Conservation (phyloP, 352 stramenopile species). For the Globisporangium okanoganense region DNA sequence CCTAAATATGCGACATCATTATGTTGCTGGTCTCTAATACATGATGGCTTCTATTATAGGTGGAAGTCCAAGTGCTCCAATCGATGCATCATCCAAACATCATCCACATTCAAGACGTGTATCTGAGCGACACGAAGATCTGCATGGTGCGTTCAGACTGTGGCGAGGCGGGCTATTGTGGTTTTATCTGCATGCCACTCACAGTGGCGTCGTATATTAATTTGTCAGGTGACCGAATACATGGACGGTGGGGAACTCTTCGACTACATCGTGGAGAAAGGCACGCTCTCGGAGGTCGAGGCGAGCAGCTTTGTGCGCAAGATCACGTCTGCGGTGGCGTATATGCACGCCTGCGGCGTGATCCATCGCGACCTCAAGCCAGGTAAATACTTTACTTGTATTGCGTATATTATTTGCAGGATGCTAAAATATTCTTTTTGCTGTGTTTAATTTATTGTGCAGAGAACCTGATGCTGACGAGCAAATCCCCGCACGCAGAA, state of each 20-base stretch:
- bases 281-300: slow-evolving; percentile 85
- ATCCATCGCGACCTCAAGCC: slow-evolving; percentile 90
- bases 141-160: slow-evolving; percentile 53
- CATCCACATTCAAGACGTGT: slow-evolving; percentile 87
- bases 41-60: slow-evolving; percentile 24
- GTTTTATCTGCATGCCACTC: not conserved
- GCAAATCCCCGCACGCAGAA: slow-evolving; percentile 65
- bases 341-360: slow-evolving; percentile 86
- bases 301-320: slow-evolving; percentile 85
- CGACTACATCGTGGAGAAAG: slow-evolving; percentile 89
- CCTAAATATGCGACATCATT: no score
- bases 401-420: not conserved
- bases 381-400: no score
- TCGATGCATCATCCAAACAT: slow-evolving; percentile 89
- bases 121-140: slow-evolving; percentile 79
- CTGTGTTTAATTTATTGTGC: slow-evolving; percentile 1
- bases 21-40: not conserved
- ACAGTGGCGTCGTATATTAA: not conserved
- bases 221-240: slow-evolving; percentile 79
- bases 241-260: slow-evolving; percentile 88
- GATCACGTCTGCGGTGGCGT: slow-evolving; percentile 87
- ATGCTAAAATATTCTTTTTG: not conserved
- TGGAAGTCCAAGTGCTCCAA: slow-evolving; percentile 89
- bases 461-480: slow-evolving; percentile 87
- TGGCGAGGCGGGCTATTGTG: not conserved